Evolutionary conservation across 2,329 filamentous ascomycete species (phyloP).

Genomic region (Claviceps africana): DNA sequence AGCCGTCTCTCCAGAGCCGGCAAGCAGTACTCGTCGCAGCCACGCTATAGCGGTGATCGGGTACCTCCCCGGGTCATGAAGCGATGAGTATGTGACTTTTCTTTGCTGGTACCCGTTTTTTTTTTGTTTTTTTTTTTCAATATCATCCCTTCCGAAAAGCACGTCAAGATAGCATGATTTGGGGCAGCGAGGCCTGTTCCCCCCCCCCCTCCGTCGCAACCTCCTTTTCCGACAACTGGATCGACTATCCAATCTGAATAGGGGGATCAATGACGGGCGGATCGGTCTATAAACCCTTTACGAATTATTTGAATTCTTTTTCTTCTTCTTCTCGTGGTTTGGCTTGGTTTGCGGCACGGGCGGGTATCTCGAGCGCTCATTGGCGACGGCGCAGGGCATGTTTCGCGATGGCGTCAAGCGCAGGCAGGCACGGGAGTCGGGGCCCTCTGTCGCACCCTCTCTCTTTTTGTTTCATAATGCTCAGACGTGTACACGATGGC

Average conservation of each 20-base stretch:
- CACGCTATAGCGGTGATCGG: constrained; percentile 22
- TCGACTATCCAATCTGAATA: neutral
- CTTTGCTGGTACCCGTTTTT: neutral
- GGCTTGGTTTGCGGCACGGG: neutral
- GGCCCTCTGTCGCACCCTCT: neutral
- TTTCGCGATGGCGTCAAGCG: neutral
- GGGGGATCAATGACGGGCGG: too few relatives aligned
- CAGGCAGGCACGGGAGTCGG: neutral
- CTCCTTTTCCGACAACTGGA: neutral
- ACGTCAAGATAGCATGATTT: neutral
- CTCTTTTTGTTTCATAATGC: neutral
- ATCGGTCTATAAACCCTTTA: neutral
- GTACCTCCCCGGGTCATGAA: constrained; percentile 21
- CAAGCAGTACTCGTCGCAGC: constrained; percentile 9
- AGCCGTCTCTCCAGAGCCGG: constrained; percentile 1
- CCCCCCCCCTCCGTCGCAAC: neutral
- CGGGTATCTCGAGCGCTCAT: neutral
- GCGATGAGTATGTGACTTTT: constrained; percentile 8
- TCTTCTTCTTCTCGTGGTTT: neutral
- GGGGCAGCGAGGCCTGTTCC: neutral
- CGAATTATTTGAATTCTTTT: neutral
- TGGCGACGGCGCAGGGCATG: neutral
- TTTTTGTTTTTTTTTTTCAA: neutral
- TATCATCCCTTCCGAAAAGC: too few relatives aligned
- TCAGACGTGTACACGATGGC: neutral